A percentile compares a stretch with the other conserved stretches of the same genome.
phyloP scores from a whole-genome alignment of 2,329 filamentous ascomycete genomes.

The Peltaster fructicola region DNA sequence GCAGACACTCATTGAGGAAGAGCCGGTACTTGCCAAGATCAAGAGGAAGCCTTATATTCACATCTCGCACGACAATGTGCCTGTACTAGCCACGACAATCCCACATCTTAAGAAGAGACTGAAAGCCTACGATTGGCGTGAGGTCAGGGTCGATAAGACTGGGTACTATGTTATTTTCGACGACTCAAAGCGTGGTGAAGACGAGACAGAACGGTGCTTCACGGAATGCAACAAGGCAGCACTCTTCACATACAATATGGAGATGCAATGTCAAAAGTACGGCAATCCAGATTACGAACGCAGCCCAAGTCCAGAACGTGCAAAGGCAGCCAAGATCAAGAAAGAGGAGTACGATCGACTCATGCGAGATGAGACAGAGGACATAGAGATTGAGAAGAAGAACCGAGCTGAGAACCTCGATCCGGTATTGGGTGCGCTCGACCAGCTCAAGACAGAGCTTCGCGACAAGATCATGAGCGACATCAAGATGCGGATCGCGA shows the following conservation, averaged over 20 bases:
- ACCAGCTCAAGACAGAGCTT: conserved; percentile 63
- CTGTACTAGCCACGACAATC: conserved; percentile 68
- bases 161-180: conserved; percentile 91
- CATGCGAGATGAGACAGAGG: conserved; percentile 57
- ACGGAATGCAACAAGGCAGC: conserved; percentile 60
- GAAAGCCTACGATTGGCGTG: conserved; percentile 63
- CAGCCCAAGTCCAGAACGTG: conserved; percentile 34
- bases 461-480: conserved; percentile 75
- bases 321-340: conserved; percentile 31
- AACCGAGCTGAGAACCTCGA: conserved; percentile 77
- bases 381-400: conserved; percentile 78
- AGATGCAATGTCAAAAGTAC: conserved; percentile 65
- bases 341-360: conserved; percentile 49
- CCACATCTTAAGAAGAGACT: conserved; percentile 80
- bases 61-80: conserved; percentile 70
- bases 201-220: conserved; percentile 68
- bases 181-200: conserved; percentile 55
- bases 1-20: conserved; percentile 52
- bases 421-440: conserved; percentile 68
- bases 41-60: conserved; percentile 77
- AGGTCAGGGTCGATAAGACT: conserved; percentile 64
- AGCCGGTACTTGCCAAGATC: conserved; percentile 50
- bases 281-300: conserved; percentile 46
- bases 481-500: conserved; percentile 73
- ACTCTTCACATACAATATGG: conserved; percentile 85